These are phyloP conservation scores for Verticillium nonalfalfae DNA, from an alignment of 2,329 filamentous ascomycete species.

Conservation along the genomic window DNA sequence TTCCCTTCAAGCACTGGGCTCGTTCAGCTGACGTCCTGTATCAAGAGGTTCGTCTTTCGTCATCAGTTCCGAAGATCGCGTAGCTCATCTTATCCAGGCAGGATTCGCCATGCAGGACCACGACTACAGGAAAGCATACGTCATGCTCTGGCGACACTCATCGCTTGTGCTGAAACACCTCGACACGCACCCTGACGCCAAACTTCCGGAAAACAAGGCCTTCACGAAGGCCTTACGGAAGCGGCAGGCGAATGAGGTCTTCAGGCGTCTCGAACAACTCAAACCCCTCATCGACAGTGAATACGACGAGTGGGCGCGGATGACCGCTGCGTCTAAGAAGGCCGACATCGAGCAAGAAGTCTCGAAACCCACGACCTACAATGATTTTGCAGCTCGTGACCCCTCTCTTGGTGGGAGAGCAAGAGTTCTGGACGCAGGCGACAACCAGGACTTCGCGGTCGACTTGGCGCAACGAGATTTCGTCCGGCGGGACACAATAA, in stretches of 20 bases:
- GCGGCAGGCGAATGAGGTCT: constrained; percentile 45
- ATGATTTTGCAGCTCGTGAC: constrained; percentile 47
- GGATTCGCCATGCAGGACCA: constrained; percentile 79
- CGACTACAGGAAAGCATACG: constrained; percentile 81
- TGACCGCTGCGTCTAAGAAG: constrained; percentile 34
- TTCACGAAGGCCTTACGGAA: constrained; percentile 48
- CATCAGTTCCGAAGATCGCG: neutral
- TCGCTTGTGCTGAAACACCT: constrained; percentile 75
- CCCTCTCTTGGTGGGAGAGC: constrained; percentile 52
- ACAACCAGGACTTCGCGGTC: constrained; percentile 71
- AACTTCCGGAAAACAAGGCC: constrained; percentile 56
- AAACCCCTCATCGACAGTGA: constrained; percentile 71
- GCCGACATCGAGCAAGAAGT: constrained; percentile 12
- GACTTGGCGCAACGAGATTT: constrained; percentile 70
- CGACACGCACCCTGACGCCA: constrained; percentile 68
- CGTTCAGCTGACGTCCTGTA: constrained; percentile 72
- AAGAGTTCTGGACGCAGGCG: constrained; percentile 60
- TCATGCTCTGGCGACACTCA: constrained; percentile 86
- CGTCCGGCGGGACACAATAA: constrained; percentile 55
- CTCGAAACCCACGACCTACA: constrained; percentile 27
- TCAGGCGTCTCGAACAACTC: constrained; percentile 68
- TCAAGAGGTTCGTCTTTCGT: constrained; percentile 60
- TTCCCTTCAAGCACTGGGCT: constrained; percentile 76
- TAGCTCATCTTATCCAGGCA: constrained; percentile 48
- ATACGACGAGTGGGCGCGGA: constrained; percentile 60